Conservation (phyloP, 2,329 filamentous ascomycete species). For the Grosmannia huntii region DNA sequence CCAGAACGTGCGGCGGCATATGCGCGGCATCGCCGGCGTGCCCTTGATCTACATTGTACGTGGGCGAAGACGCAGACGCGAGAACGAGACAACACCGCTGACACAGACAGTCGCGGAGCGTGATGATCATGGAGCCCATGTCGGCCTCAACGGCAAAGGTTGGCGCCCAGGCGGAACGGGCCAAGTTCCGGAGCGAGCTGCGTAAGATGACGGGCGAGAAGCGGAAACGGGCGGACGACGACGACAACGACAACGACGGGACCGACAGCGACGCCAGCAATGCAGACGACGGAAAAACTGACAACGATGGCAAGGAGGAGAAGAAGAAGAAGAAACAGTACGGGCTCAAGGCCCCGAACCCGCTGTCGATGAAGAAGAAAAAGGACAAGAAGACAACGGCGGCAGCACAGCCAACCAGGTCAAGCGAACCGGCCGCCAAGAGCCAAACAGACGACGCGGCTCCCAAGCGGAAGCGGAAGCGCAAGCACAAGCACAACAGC, state of each 20-base stretch:
- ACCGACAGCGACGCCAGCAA: constrained; percentile 10
- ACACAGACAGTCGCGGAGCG: constrained; percentile 28
- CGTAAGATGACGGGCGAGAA: constrained; percentile 34
- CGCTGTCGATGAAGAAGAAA: constrained; percentile 21
- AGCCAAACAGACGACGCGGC: neutral
- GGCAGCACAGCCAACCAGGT: neutral
- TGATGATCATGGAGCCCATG: constrained; percentile 64
- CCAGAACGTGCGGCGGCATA: constrained; percentile 43
- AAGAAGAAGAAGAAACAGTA: constrained; percentile 20
- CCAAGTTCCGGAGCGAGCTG: constrained; percentile 61
- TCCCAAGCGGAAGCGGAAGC: constrained; percentile 15
- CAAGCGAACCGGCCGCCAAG: neutral
- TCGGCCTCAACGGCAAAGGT: constrained; percentile 50
- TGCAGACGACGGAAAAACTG: constrained; percentile 21
- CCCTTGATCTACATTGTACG: constrained; percentile 60
- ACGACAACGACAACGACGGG: constrained; percentile 1
- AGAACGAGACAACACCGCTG: neutral
- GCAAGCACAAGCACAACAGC: constrained; percentile 11
- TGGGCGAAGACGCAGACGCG: neutral
- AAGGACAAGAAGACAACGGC: constrained; percentile 16
- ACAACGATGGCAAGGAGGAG: constrained; percentile 30
- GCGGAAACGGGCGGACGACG: constrained; percentile 31
- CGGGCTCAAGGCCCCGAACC: constrained; percentile 21
- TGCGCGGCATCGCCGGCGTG: constrained; percentile 58
- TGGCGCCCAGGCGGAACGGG: constrained; percentile 55